Evolutionary conservation across 208 protist species (phyloP).

Genomic region (Porcisia hertigi): DNA sequence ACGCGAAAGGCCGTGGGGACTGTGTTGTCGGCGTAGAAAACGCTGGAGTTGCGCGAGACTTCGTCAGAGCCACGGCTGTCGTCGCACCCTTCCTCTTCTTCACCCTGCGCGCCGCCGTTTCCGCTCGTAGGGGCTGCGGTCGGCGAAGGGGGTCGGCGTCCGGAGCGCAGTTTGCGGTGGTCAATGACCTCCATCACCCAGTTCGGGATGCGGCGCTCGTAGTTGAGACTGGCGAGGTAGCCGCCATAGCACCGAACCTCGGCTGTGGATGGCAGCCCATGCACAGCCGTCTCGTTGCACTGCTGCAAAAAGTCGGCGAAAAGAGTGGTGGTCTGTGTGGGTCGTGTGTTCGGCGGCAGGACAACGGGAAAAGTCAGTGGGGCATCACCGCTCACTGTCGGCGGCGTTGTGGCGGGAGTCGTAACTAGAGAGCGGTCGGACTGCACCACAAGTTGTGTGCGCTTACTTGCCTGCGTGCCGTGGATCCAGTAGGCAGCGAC

Average conservation of each 20-base stretch:
- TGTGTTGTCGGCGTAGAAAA: slow-evolving; percentile 70
- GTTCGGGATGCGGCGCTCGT: slow-evolving; percentile 77
- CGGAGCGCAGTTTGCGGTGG: slow-evolving; percentile 17
- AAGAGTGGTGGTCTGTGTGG: slow-evolving; percentile 8
- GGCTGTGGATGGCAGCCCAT: slow-evolving; percentile 51
- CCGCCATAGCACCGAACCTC: slow-evolving; percentile 71
- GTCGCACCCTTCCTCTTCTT: slow-evolving; percentile 12
- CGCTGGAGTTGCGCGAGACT: slow-evolving; percentile 43
- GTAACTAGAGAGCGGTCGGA: slow-evolving; percentile 13
- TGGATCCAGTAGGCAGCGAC: slow-evolving; percentile 21
- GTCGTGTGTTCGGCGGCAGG: slow-evolving; percentile 29
- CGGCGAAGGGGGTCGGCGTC: background rate
- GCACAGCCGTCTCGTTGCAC: slow-evolving; percentile 36
- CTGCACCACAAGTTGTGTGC: slow-evolving; percentile 21
- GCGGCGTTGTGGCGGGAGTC: background rate
- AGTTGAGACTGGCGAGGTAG: slow-evolving; percentile 81
- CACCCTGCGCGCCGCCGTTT: slow-evolving; percentile 17
- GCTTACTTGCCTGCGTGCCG: slow-evolving; percentile 10
- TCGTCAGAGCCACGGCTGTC: slow-evolving; percentile 1
- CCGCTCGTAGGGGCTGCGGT: background rate
- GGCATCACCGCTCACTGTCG: background rate
- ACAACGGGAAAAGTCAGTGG: slow-evolving; percentile 27
- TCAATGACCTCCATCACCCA: slow-evolving; percentile 80
- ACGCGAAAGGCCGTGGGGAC: slow-evolving; percentile 73
- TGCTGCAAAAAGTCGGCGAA: slow-evolving; percentile 27